Evolutionary conservation across 2,329 filamentous ascomycete genomes (phyloP).

Genomic region (Claviceps fusiformis): DNA sequence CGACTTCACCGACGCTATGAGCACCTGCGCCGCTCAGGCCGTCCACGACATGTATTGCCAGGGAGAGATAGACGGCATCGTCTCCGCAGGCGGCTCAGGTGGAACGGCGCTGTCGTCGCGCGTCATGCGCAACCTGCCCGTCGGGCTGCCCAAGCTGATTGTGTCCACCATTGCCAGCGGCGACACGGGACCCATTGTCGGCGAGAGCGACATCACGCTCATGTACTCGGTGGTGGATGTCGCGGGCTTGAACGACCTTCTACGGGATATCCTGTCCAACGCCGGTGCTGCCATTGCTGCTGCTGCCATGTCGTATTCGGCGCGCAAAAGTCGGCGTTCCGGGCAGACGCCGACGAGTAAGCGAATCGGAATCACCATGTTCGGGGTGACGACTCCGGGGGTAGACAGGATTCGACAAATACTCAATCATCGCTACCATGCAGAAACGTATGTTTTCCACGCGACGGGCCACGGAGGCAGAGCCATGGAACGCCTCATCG

Average conservation of each 20-base stretch:
- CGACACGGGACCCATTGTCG: slow-evolving; percentile 50
- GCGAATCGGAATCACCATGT: slow-evolving; percentile 56
- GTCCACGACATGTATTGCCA: slow-evolving; percentile 25
- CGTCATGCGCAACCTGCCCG: slow-evolving; percentile 48
- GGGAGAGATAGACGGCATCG: slow-evolving; percentile 36
- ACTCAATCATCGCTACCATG: slow-evolving; percentile 29
- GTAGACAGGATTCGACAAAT: slow-evolving; percentile 40
- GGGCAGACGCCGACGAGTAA: slow-evolving; percentile 19
- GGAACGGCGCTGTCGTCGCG: slow-evolving; percentile 47
- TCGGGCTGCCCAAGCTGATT: slow-evolving; percentile 57
- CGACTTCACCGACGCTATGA: slow-evolving; percentile 44
- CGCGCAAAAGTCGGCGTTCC: slow-evolving; percentile 1
- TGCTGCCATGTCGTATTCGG: slow-evolving; percentile 36
- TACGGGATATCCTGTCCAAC: slow-evolving; percentile 45
- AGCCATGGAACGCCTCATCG: slow-evolving; percentile 53
- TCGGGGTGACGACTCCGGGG: slow-evolving; percentile 57
- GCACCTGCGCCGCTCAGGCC: slow-evolving; percentile 27
- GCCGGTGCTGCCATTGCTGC: slow-evolving; percentile 47
- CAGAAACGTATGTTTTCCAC: slow-evolving; percentile 54
- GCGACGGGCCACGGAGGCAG: slow-evolving; percentile 55
- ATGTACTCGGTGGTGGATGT: slow-evolving; percentile 62
- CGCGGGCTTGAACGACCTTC: slow-evolving; percentile 47
- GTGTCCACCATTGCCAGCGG: slow-evolving; percentile 58
- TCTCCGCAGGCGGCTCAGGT: slow-evolving; percentile 48
- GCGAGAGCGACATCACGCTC: slow-evolving; percentile 54